Evolutionary conservation across 176 grass and related monocot species (phyloP).

Genomic region (Carex littledalei): DNA sequence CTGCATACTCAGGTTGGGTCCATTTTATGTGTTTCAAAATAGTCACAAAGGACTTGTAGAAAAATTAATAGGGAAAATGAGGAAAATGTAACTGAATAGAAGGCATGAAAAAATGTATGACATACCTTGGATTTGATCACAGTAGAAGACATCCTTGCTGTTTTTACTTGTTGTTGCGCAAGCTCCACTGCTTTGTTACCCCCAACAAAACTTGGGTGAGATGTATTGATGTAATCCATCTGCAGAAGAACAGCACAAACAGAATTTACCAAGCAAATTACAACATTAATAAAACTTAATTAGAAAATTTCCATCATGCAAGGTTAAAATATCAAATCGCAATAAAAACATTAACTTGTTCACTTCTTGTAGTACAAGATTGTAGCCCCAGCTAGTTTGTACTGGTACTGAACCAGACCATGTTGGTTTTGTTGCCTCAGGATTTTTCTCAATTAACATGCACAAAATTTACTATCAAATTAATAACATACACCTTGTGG

Average conservation of each 20-base stretch:
- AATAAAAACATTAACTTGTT: neutral
- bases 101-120: neutral
- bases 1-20: neutral
- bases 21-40: neutral
- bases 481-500: neutral
- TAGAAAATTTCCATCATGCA: neutral
- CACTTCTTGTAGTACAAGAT: neutral
- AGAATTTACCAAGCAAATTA: neutral
- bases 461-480: neutral
- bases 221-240: conserved; percentile 99
- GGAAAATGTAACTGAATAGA: neutral
- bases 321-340: neutral
- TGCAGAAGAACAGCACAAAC: conserved; percentile 34
- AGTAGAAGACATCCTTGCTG: conserved; percentile 34
- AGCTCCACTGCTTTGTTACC: conserved; percentile 87
- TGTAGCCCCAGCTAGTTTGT: neutral
- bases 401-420: neutral
- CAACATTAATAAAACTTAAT: neutral
- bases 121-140: conserved; percentile 68
- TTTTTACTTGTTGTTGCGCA: conserved; percentile 88
- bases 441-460: neutral
- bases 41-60: neutral
- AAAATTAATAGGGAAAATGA: neutral
- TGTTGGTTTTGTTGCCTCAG: neutral
- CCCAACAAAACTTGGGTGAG: conserved; percentile 91